Evolutionary conservation across 2,329 filamentous ascomycete species (phyloP), one percentile per base, ranked within the genome.

Genomic region (Ceratocystis eucalypticola): DNA sequence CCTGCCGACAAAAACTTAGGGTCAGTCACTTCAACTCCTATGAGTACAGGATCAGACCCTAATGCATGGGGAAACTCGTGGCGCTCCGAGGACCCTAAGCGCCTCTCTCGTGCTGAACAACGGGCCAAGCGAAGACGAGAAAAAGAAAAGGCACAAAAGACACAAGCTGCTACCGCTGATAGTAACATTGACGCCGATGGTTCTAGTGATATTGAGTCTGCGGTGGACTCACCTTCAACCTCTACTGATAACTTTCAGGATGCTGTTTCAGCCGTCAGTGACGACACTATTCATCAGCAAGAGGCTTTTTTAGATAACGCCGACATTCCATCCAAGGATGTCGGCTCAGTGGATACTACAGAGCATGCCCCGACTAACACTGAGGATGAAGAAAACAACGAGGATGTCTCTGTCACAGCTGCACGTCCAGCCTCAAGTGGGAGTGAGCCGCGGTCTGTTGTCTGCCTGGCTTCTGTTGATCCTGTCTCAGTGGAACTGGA

Each of bases 281-380:
- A 5, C 50, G 28, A 46, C 12, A 33, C 22, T 37, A n/a, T 17
- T 41, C 28, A 70, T 53, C 68, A 69, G 69, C 76, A 77, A 74
- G 75, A 80, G 77, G 83, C 83, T 86, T 86, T 87, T 86, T 86
- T 86, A 86, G 84, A 76, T 86, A 84, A 82, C 80, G 82, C 84
- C 84, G 84, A 78, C 81, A 86, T 80, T 80, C 79, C 82, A 83
- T 84, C 84, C 84, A 82, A 81, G 79, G 83, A 84, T 86, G 84
- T 78, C 83, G 84, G 84, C 81, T 50, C 48, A 46, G 61, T 55
- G 62, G 79, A 79, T 75, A 78, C 30, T 25, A 30, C 22, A 28
- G 64, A 50, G 6, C 12, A 15, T 22, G 41, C 62, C 10, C 15
- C 55, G 20, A 33, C 15, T 7, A 30, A 44, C 2, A 53, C 46